Conservation (phyloP, 1,284 basidiomycete species). For the Coniferiporia weirii region DNA sequence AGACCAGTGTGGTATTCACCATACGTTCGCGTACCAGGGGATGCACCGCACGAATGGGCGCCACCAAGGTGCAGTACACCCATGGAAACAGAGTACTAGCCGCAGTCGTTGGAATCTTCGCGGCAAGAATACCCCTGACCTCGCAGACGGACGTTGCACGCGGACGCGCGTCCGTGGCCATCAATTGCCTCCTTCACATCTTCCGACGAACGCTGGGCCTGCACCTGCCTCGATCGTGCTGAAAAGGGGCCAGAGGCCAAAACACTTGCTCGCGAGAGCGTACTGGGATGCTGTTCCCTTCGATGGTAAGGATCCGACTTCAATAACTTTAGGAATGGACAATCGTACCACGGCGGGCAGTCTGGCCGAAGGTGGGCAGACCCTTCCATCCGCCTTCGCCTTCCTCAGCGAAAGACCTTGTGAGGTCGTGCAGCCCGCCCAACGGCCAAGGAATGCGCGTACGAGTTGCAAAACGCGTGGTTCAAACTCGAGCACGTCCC, state of each 20-base stretch:
- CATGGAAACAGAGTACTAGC: slow-evolving; percentile 82
- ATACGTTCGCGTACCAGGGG: slow-evolving; percentile 57
- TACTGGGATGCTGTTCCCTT: too few species aligned
- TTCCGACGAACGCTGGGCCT: slow-evolving; percentile 64
- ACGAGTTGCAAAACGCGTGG: slow-evolving; percentile 68
- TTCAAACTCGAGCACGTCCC: slow-evolving; percentile 78
- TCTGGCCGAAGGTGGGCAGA: slow-evolving; percentile 67
- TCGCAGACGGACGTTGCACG: not conserved
- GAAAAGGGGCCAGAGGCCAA: slow-evolving; percentile 70
- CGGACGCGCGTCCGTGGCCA: slow-evolving; percentile 39
- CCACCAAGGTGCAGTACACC: slow-evolving; percentile 67
- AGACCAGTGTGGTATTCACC: slow-evolving; percentile 48
- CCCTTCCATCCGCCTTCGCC: slow-evolving; percentile 65
- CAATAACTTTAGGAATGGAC: slow-evolving; percentile 86
- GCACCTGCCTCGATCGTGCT: slow-evolving; percentile 79
- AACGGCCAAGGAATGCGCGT: slow-evolving; percentile 58
- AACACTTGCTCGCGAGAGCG: slow-evolving; percentile 22
- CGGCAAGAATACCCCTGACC: slow-evolving; percentile 49
- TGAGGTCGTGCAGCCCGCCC: slow-evolving; percentile 65
- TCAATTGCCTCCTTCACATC: slow-evolving; percentile 49
- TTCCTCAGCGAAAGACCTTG: slow-evolving; percentile 54
- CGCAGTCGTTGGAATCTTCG: slow-evolving; percentile 81
- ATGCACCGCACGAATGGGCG: not conserved
- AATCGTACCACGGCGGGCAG: slow-evolving; percentile 69
- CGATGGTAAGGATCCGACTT: too few species aligned